Evolutionary conservation across 1,139 yeast species (phyloP).

Genomic region (Saccharomyces hybrid): DNA sequence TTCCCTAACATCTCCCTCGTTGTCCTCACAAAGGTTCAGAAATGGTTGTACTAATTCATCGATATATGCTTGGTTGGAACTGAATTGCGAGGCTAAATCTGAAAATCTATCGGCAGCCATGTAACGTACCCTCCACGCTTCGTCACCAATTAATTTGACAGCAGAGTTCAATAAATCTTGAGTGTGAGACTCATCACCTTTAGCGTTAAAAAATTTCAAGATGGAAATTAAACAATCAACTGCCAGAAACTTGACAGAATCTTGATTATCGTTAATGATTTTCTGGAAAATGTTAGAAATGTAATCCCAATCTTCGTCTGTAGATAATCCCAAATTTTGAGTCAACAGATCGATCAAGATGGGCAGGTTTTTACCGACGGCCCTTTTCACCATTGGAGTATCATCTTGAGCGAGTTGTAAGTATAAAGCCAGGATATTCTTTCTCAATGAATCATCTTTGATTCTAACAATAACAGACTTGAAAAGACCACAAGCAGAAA

Average conservation of each 20-base stretch:
- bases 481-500: constrained; percentile 86
- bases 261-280: constrained; percentile 82
- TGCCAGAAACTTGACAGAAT: constrained; percentile 84
- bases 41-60: constrained; percentile 50
- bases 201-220: constrained; percentile 52
- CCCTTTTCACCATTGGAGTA: constrained; percentile 96
- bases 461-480: constrained; percentile 62
- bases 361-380: constrained; percentile 84
- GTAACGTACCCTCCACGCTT: constrained; percentile 97
- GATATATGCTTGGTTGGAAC: constrained; percentile 40
- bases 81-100: constrained; percentile 60
- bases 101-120: constrained; percentile 93
- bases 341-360: constrained; percentile 54
- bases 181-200: constrained; percentile 50
- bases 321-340: constrained; percentile 33
- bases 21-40: constrained; percentile 73
- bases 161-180: constrained; percentile 54
- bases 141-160: constrained; percentile 69
- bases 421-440: constrained; percentile 58
- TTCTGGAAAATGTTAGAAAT: constrained; percentile 76
- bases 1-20: constrained; percentile 93
- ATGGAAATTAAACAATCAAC: constrained; percentile 79
- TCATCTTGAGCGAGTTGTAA: constrained; percentile 76
- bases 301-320: constrained; percentile 57
- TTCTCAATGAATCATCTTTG: constrained; percentile 42